Evolutionary conservation across 1,139 yeast genomes (phyloP).

Genomic region (Zhuliangozyma blackwelliae): DNA sequence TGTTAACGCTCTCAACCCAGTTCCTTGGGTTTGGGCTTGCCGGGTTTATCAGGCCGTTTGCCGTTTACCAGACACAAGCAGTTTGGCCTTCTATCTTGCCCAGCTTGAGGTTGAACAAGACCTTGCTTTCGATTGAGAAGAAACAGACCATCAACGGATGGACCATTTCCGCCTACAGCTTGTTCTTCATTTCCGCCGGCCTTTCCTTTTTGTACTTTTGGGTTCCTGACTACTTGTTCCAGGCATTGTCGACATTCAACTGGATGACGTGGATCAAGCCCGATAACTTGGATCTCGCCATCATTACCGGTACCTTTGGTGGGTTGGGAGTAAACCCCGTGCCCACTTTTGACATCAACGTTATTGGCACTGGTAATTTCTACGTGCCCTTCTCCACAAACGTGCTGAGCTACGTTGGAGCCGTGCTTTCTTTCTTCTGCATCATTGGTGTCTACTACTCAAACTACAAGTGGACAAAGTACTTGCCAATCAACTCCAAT

Average conservation of each 20-base stretch:
- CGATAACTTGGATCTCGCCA: slow-evolving; percentile 36
- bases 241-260: slow-evolving; percentile 29
- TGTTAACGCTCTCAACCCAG: slow-evolving; percentile 50
- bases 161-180: slow-evolving; percentile 29
- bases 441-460: slow-evolving; percentile 46
- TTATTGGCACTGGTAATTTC: slow-evolving; percentile 23
- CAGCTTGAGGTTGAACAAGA: slow-evolving; percentile 51
- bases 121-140: slow-evolving; percentile 41
- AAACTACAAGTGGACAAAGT: slow-evolving; percentile 48
- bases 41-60: slow-evolving; percentile 53
- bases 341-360: slow-evolving; percentile 50
- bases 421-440: slow-evolving; percentile 35
- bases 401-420: slow-evolving; percentile 39
- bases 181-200: slow-evolving; percentile 21
- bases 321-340: slow-evolving; percentile 61
- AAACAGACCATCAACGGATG: slow-evolving; percentile 38
- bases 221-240: slow-evolving; percentile 32
- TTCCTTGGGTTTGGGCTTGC: slow-evolving; percentile 62
- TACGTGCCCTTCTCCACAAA: slow-evolving; percentile 45
- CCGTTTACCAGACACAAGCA: slow-evolving; percentile 52
- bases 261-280: slow-evolving; percentile 40
- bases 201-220: slow-evolving; percentile 30
- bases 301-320: slow-evolving; percentile 47
- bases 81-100: slow-evolving; percentile 58
- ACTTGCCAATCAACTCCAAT: slow-evolving; percentile 52